These are phyloP conservation scores for Quercus dentata DNA, from an alignment of 306 rosid species.

Conservation along the genomic window DNA sequence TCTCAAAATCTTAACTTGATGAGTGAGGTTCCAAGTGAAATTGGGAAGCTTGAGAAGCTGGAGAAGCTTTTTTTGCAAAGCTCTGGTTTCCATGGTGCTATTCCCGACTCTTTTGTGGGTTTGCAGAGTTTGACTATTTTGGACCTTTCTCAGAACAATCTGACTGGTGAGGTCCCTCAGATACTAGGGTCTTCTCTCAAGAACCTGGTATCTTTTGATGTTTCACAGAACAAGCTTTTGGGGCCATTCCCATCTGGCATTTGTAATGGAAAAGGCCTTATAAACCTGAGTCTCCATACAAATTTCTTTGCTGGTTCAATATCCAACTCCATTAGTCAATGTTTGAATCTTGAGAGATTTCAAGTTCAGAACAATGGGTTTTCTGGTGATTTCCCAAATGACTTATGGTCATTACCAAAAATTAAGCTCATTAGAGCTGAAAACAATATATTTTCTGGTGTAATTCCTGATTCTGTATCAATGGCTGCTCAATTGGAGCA, in stretches of 20 bases:
- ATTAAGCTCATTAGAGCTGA: conserved; percentile 90
- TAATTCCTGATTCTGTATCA: conserved; percentile 79
- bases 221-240: conserved; percentile 70
- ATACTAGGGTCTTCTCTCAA: conserved; percentile 56
- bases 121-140: conserved; percentile 53
- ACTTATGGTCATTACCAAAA: conserved; percentile 76
- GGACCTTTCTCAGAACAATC: conserved; percentile 84
- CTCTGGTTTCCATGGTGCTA: conserved; percentile 80
- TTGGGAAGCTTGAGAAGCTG: conserved; percentile 69
- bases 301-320: conserved; percentile 65
- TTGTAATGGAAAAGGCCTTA: conserved; percentile 58
- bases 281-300: conserved; percentile 65
- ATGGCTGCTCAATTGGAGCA: conserved; percentile 80
- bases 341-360: conserved; percentile 79
- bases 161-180: conserved; percentile 65
- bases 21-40: conserved; percentile 74
- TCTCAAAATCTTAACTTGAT: conserved; percentile 70
- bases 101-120: conserved; percentile 67
- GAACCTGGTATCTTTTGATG: conserved; percentile 80
- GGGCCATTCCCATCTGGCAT: conserved; percentile 76
- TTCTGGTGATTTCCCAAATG: conserved; percentile 68
- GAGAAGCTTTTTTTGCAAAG: conserved; percentile 61
- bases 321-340: conserved; percentile 53
- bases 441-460: conserved; percentile 78
- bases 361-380: conserved; percentile 90